Conservation (phyloP, 495 filamentous ascomycete genomes). For the Astrothelium macrocarpum region DNA sequence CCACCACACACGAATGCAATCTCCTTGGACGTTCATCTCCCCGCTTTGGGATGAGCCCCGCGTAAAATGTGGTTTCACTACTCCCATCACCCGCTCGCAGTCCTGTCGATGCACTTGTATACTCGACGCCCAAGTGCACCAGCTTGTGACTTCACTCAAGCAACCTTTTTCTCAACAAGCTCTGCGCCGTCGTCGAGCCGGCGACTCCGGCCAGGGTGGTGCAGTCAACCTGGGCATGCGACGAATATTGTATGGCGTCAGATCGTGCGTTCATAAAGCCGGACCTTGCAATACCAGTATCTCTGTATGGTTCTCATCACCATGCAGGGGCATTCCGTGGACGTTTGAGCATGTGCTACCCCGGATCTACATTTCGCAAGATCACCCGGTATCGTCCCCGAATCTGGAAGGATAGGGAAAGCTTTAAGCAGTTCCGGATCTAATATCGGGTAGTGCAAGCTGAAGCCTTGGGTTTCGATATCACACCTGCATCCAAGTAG, state of each 20-base stretch:
- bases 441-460: neutral
- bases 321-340: neutral
- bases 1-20: no score
- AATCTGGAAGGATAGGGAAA: neutral
- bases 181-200: neutral
- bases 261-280: neutral
- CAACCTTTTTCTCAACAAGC: neutral
- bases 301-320: neutral
- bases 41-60: no score
- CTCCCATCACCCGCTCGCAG: no score
- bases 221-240: neutral
- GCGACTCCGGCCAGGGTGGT: neutral
- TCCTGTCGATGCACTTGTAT: neutral
- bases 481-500: neutral
- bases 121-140: neutral
- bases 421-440: neutral
- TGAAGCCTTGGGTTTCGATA: neutral
- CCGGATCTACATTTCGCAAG: slow-evolving; percentile 2
- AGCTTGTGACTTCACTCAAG: neutral
- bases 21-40: no score
- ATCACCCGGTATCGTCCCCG: neutral
- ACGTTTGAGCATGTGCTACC: neutral
- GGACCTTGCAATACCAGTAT: neutral
- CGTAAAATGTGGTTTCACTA: no score
- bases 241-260: neutral